phyloP scores from a whole-genome alignment of 2,329 filamentous ascomycete species.

The Knufia fluminis region DNA sequence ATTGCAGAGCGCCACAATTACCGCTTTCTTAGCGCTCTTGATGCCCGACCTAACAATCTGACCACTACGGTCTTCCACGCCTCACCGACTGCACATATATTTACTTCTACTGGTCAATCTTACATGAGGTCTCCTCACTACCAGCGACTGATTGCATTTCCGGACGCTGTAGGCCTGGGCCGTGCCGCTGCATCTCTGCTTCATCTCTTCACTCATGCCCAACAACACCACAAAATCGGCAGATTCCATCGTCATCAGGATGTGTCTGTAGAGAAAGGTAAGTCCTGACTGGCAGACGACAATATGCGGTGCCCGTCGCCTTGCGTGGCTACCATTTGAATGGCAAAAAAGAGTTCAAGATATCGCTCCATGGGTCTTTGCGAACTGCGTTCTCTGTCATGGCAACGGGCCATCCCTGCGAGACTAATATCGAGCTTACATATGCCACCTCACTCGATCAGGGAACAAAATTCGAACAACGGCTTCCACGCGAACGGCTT shows the following conservation, averaged over 20 bases:
- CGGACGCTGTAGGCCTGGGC: neutral
- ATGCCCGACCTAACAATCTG: neutral
- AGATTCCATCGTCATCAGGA: neutral
- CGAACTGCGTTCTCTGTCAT: neutral
- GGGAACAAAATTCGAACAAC: neutral
- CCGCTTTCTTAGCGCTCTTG: constrained; percentile 5
- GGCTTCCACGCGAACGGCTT: neutral
- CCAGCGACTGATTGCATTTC: neutral
- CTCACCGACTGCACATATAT: constrained; percentile 5
- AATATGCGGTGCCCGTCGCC: neutral
- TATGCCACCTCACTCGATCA: neutral
- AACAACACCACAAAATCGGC: neutral
- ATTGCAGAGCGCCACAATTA: constrained; percentile 3
- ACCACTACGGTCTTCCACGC: neutral
- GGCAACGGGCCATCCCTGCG: neutral
- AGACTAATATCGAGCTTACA: neutral
- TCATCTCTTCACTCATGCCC: neutral
- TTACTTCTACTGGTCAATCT: neutral
- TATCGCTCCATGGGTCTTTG: neutral
- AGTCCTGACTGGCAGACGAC: neutral
- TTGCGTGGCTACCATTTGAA: neutral
- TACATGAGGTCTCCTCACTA: neutral
- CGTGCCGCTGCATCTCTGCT: neutral
- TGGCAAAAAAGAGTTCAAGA: neutral
- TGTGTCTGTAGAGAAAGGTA: neutral